Evolutionary conservation across 2,329 filamentous ascomycete genomes (phyloP), one percentile per base, ranked within the genome.

Genomic region (Atkinsonella hypoxylon): DNA sequence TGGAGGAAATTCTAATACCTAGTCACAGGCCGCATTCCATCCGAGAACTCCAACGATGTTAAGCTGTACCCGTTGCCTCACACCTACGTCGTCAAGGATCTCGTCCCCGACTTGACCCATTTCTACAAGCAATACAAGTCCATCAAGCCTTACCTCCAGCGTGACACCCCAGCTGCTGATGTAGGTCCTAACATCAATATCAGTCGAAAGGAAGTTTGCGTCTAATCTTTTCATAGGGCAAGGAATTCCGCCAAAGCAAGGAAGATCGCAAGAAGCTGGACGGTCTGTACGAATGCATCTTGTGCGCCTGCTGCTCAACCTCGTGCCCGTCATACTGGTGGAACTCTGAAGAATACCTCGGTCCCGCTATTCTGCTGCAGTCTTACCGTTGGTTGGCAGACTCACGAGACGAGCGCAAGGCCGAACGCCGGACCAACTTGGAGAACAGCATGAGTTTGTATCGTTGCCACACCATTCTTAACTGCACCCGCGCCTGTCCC

Each of bases 111-210:
- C 68, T 76, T 98, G 75, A 98, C 93, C 56, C 87, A 93, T 65
- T 97, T 98, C 76, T 98, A 98, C 82, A 97, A 97, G 81, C 93
- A 98, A 78, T 98, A 98, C 82, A 95, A 96, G 75, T 96, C 90
- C 15, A 96, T 98, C 74, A 95, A 97, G 83, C 93, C 93, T 42
- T 98, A 95, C 70, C 83, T 98, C 49, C 93, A 97, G 76, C 82
- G 89, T 64, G 85, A 90, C 57, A 93, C 88, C 30, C 85, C 87
- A 50, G 75, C 88, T 42, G 81, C 83, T 59, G 87, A 96, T 66
- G 88, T 94, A 79, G 68, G 85, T 77, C 47, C 13, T 43, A 40
- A 39, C 20, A 17, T 12, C 2, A 2, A 15, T 9, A n/a, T 20
- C 12, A 26, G 26, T 6, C 31, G n/a, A 2, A 18, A 12, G 34